These are phyloP conservation scores for Candida dubliniensis DNA, from an alignment of 1,139 yeast species.

Conservation along the genomic window DNA sequence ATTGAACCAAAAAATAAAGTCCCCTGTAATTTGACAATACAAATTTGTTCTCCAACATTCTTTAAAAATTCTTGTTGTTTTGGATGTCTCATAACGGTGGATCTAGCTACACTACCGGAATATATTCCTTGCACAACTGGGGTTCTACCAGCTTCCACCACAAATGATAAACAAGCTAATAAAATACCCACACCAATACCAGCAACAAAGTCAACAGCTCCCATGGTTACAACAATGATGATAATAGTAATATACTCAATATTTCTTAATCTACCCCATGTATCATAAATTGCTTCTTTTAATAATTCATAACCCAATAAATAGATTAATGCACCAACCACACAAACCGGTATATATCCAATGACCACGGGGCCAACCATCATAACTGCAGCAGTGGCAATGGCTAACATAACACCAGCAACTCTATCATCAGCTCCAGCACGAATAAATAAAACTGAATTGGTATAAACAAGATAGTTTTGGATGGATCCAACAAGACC, in stretches of 20 bases:
- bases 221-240: slow-evolving; percentile 89
- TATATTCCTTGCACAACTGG: slow-evolving; percentile 82
- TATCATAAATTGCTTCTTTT: slow-evolving; percentile 83
- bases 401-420: slow-evolving; percentile 84
- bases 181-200: slow-evolving; percentile 91
- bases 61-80: slow-evolving; percentile 82
- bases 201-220: slow-evolving; percentile 88
- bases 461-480: slow-evolving; percentile 91
- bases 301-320: slow-evolving; percentile 86
- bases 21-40: slow-evolving; percentile 83
- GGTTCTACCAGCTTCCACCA: slow-evolving; percentile 83
- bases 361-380: slow-evolving; percentile 88
- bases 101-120: slow-evolving; percentile 86
- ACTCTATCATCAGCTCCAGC: slow-evolving; percentile 91
- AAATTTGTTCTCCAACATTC: slow-evolving; percentile 88
- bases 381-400: slow-evolving; percentile 80
- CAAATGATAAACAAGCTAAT: slow-evolving; percentile 88
- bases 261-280: slow-evolving; percentile 69
- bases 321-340: slow-evolving; percentile 90
- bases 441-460: slow-evolving; percentile 83
- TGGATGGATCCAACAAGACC: slow-evolving; percentile 88
- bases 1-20: slow-evolving; percentile 92
- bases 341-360: slow-evolving; percentile 91
- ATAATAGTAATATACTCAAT: slow-evolving; percentile 85
- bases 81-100: slow-evolving; percentile 91